Conservation (phyloP, 179 eudicot genomes). For the Beta macrorhiza region DNA sequence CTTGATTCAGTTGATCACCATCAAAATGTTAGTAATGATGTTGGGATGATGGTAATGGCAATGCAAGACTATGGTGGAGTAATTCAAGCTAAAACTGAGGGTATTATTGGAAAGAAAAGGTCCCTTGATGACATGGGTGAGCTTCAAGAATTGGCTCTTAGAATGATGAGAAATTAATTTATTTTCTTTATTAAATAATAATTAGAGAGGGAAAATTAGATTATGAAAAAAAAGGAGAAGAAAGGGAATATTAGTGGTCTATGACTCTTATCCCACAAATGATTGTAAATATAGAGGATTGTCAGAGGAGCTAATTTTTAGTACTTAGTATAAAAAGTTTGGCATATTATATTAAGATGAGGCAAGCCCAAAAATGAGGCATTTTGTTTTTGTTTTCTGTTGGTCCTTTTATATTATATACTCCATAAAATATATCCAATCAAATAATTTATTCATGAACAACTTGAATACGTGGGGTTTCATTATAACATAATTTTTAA, state of each 20-base stretch:
- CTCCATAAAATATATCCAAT: too few species aligned
- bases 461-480: neutral
- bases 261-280: conserved; percentile 17
- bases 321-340: neutral
- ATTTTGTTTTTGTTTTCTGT: conserved; percentile 4
- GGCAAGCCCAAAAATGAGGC: conserved; percentile 15
- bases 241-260: neutral
- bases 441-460: neutral
- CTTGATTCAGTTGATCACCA: conserved; percentile 53
- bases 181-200: neutral
- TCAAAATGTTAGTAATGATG: neutral
- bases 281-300: conserved; percentile 33
- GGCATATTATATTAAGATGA: conserved; percentile 15
- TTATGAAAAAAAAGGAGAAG: neutral
- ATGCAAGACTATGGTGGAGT: conserved; percentile 33
- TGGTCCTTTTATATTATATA: neutral
- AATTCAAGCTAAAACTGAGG: conserved; percentile 37
- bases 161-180: conserved; percentile 70
- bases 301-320: conserved; percentile 19
- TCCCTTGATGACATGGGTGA: conserved; percentile 63
- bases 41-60: conserved; percentile 29
- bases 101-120: conserved; percentile 50
- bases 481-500: neutral
- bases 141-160: conserved; percentile 80
- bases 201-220: neutral